Evolutionary conservation across 1,139 yeast species (phyloP).

Genomic region (Geotrichum cucujoidarum): DNA sequence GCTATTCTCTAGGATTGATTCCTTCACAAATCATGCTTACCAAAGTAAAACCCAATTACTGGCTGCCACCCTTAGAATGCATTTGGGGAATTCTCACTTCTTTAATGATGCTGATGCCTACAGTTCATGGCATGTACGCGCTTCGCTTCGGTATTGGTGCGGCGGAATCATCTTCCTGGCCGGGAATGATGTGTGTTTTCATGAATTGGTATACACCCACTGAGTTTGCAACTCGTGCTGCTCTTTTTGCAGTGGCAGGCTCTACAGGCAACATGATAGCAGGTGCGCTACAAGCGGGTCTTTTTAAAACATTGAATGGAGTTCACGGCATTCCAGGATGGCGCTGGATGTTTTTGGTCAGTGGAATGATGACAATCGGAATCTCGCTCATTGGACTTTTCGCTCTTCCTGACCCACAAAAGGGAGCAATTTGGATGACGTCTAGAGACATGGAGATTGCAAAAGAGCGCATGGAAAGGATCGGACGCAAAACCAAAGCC

Average conservation of each 20-base stretch:
- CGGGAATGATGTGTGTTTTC: conserved; percentile 35
- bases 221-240: conserved; percentile 16
- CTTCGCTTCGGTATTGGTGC: conserved; percentile 46
- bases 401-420: conserved; percentile 62
- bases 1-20: conserved; percentile 50
- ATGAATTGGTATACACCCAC: conserved; percentile 32
- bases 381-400: conserved; percentile 37
- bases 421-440: conserved; percentile 37
- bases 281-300: conserved; percentile 50
- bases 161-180: conserved; percentile 14
- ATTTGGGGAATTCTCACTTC: conserved; percentile 56
- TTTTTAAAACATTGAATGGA: conserved; percentile 38
- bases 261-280: conserved; percentile 41
- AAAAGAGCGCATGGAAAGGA: conserved; percentile 26
- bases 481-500: conserved; percentile 1
- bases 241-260: conserved; percentile 18
- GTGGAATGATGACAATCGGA: conserved; percentile 8
- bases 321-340: conserved; percentile 8
- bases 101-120: conserved; percentile 44
- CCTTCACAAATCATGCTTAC: conserved; percentile 52
- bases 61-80: conserved; percentile 46
- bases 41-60: conserved; percentile 48
- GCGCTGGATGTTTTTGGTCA: conserved; percentile 14
- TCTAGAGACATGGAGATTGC: conserved; percentile 32
- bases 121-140: conserved; percentile 48